Percentiles rank a stretch among this genome's conserved stretches.
Evolutionary conservation across 2,329 filamentous ascomycete genomes (phyloP).

Genomic region (Ramularia collo-cygni): DNA sequence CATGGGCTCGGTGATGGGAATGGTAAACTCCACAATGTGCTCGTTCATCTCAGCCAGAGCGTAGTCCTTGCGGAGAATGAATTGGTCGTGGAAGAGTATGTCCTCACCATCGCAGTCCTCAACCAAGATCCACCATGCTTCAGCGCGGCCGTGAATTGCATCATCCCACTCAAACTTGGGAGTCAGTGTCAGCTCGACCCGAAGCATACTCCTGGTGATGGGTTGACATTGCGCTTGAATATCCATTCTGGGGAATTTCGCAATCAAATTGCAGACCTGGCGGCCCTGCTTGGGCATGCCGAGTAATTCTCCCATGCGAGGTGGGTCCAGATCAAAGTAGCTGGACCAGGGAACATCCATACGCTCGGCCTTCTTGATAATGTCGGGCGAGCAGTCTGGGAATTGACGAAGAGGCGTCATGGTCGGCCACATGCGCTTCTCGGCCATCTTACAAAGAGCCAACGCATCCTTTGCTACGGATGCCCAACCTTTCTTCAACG

Average conservation of each 20-base stretch:
- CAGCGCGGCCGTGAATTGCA: slow-evolving; percentile 73
- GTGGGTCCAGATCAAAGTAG: slow-evolving; percentile 94
- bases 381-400: slow-evolving; percentile 69
- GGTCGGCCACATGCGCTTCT: slow-evolving; percentile 99
- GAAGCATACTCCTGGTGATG: slow-evolving; percentile 86
- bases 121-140: slow-evolving; percentile 94
- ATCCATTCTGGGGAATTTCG: slow-evolving; percentile 89
- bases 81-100: slow-evolving; percentile 89
- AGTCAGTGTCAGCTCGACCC: slow-evolving; percentile 81
- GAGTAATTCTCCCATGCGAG: slow-evolving; percentile 89
- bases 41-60: slow-evolving; percentile 80
- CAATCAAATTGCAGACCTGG: slow-evolving; percentile 75
- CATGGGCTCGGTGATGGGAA: slow-evolving; percentile 95
- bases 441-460: slow-evolving; percentile 96
- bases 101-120: slow-evolving; percentile 98
- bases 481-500: slow-evolving; percentile 94
- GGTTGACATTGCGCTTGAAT: slow-evolving; percentile 92
- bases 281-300: slow-evolving; percentile 84
- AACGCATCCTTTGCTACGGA: slow-evolving; percentile 86
- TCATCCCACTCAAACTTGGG: slow-evolving; percentile 97
- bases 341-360: slow-evolving; percentile 90
- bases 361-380: slow-evolving; percentile 85
- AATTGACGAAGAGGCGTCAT: slow-evolving; percentile 97
- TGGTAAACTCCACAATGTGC: slow-evolving; percentile 91
- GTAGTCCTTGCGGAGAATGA: slow-evolving; percentile 84